Evolutionary conservation across 2,329 filamentous ascomycete genomes (phyloP), one percentile per base, ranked within the genome.

Genomic region (Hymenoscyphus albidus): DNA sequence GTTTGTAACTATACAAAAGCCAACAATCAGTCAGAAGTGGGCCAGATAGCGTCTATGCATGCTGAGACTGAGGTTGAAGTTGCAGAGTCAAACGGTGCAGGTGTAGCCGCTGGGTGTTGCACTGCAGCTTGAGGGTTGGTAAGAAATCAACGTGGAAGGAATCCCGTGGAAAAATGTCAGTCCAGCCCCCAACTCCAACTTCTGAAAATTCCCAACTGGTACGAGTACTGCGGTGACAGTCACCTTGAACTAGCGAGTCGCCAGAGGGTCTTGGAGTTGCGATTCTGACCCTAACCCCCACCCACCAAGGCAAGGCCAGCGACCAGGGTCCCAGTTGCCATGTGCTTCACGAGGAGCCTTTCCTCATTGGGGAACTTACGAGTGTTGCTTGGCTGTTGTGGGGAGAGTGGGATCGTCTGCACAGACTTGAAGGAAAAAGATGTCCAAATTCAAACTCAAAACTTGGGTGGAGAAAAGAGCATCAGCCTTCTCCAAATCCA

Each of bases 41-140:
- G n/a, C 44, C 44, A 51, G n/a, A 51, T 51, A 51, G 44, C 44
- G 44, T 51, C 44, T 51, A 51, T 51, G 44, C 44, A 27, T n/a
- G 44, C 44, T 51, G 44, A 51, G 44, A 18, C 44, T 51, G 44
- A 51, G 44, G 44, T 27, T 22, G 44, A 51, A n/a, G 44, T 27
- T 12, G 44, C 44, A 27, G 44, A 51, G 44, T 51, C 44, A 51
- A 51, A 51, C 6, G 44, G 44, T 51, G 44, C 44, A 51, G 44
- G 44, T 51, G 44, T 51, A 51, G 44, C 44, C 44, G 44, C 44
- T 51, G n/a, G 12, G 18, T 51, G 44, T 27, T 51, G 44, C 7
- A 51, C 44, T 51, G 44, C 44, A 51, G 44, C 44, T n/a, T 51
- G 44, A 22, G 44, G 44, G 44, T 51, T 51, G 44, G 44, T 51